These are phyloP conservation scores for Trichophyton rubrum DNA, from an alignment of 2,329 filamentous ascomycete genomes.

Conservation along the genomic window DNA sequence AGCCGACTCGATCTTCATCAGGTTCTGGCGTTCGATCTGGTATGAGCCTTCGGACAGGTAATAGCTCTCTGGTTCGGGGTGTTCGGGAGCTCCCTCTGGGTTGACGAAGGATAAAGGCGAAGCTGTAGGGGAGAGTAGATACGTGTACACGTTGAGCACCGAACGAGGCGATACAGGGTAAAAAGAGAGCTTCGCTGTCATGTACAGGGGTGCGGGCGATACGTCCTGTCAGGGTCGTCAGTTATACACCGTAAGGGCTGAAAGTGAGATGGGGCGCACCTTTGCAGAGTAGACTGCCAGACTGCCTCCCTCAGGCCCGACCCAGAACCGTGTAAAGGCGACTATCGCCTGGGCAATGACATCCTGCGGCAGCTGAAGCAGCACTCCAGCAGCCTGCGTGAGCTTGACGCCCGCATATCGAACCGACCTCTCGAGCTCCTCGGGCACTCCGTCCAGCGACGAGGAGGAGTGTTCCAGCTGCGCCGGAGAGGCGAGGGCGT, in stretches of 20 bases:
- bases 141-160: slow-evolving; percentile 72
- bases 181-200: slow-evolving; percentile 70
- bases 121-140: slow-evolving; percentile 52
- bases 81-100: slow-evolving; percentile 17
- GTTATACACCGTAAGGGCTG: not conserved
- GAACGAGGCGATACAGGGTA: slow-evolving; percentile 65
- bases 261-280: too few relatives aligned
- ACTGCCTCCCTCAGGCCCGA: slow-evolving; percentile 38
- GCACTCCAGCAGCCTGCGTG: slow-evolving; percentile 43
- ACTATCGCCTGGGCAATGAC: slow-evolving; percentile 77
- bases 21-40: slow-evolving; percentile 47
- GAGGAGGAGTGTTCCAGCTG: slow-evolving; percentile 36
- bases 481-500: slow-evolving; percentile 34
- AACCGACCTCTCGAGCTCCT: slow-evolving; percentile 32
- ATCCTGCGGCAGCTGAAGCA: slow-evolving; percentile 74
- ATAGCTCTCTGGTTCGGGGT: slow-evolving; percentile 42
- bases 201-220: slow-evolving; percentile 69
- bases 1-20: slow-evolving; percentile 64
- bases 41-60: slow-evolving; percentile 65
- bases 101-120: slow-evolving; percentile 41
- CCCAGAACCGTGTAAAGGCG: slow-evolving; percentile 68
- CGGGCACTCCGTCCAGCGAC: slow-evolving; percentile 31
- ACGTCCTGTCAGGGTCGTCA: slow-evolving; percentile 46
- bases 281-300: slow-evolving; percentile 32
- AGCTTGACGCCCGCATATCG: slow-evolving; percentile 34